These are phyloP conservation scores for Fraxinus excelsior DNA, from an alignment of 257 asterid genomes.

Conservation along the genomic window DNA sequence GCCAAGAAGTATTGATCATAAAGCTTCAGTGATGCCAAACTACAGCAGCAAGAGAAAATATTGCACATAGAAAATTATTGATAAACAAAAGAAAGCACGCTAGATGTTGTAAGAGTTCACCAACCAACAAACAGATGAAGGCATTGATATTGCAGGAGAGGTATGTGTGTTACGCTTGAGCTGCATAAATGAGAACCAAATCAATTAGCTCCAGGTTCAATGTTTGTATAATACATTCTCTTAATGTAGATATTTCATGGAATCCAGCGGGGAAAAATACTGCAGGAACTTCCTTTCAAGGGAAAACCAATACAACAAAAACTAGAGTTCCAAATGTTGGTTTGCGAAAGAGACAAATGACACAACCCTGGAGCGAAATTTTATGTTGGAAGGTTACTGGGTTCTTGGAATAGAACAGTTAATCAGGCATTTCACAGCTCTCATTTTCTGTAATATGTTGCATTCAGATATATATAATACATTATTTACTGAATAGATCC, in stretches of 20 bases:
- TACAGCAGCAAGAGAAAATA: slow-evolving; percentile 33
- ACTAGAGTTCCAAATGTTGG: background rate
- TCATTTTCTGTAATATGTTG: background rate
- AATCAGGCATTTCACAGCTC: background rate
- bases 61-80: slow-evolving; percentile 3
- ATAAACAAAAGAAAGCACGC: slow-evolving; percentile 13
- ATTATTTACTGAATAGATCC: background rate
- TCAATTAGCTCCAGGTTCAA: background rate
- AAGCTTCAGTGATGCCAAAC: slow-evolving; percentile 66
- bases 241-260: background rate
- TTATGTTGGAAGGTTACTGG: background rate
- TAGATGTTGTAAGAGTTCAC: slow-evolving; percentile 31
- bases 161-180: slow-evolving; percentile 30
- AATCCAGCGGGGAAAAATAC: background rate
- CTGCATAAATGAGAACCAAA: slow-evolving; percentile 48
- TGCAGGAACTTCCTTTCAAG: background rate
- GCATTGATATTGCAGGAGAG: slow-evolving; percentile 51
- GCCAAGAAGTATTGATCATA: slow-evolving; percentile 84
- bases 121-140: slow-evolving; percentile 84
- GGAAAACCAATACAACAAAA: background rate
- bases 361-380: background rate
- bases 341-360: background rate
- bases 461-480: background rate
- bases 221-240: slow-evolving; percentile 1
- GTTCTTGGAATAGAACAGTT: background rate